phyloP scores from a whole-genome alignment of 2,329 filamentous ascomycete genomes.

The Pestalotiopsis sp. region DNA sequence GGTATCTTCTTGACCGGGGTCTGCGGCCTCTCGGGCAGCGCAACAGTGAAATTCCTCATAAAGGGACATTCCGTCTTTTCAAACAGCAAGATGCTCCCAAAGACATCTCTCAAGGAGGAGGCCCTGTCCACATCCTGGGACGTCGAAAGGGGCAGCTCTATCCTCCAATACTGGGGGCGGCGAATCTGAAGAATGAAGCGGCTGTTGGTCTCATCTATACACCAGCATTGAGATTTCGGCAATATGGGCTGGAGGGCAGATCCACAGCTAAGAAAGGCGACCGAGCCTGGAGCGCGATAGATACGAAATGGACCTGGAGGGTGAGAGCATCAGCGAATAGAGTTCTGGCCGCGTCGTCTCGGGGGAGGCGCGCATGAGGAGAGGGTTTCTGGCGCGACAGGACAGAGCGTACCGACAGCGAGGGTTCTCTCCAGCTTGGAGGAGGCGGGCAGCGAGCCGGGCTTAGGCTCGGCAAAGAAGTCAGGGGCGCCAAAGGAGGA shows the following conservation, averaged over 20 bases:
- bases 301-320: slow-evolving; percentile 72
- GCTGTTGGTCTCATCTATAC: slow-evolving; percentile 78
- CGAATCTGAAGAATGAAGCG: slow-evolving; percentile 86
- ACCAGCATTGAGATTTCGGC: slow-evolving; percentile 92
- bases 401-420: slow-evolving; percentile 64
- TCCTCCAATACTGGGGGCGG: slow-evolving; percentile 84
- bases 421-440: slow-evolving; percentile 57
- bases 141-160: slow-evolving; percentile 74
- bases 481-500: slow-evolving; percentile 36
- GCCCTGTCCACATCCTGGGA: slow-evolving; percentile 66
- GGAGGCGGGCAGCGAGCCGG: slow-evolving; percentile 29
- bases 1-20: slow-evolving; percentile 68
- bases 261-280: slow-evolving; percentile 86
- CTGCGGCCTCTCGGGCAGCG: slow-evolving; percentile 69
- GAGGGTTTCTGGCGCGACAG: background rate
- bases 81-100: slow-evolving; percentile 77
- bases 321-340: background rate
- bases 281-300: slow-evolving; percentile 83
- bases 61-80: slow-evolving; percentile 91
- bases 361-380: background rate
- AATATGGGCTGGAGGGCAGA: slow-evolving; percentile 83
- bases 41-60: slow-evolving; percentile 72
- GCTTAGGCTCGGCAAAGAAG: slow-evolving; percentile 34
- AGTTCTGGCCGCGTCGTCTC: background rate
- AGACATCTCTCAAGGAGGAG: slow-evolving; percentile 67